These are phyloP conservation scores for Saccharomyces hybrid DNA, from an alignment of 1,139 yeast genomes.

Conservation along the genomic window DNA sequence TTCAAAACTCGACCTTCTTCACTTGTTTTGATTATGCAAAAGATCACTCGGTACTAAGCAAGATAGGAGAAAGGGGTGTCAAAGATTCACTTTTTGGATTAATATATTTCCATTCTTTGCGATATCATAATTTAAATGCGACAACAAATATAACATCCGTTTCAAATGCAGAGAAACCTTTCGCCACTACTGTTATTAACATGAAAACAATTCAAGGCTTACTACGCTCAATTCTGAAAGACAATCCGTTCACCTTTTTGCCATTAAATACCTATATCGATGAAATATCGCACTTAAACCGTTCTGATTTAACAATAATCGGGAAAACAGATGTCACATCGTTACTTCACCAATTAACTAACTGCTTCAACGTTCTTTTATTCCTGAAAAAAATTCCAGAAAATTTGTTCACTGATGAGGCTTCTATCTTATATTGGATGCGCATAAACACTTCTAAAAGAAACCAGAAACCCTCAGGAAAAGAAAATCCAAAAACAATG, in stretches of 20 bases:
- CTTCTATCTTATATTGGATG: not conserved
- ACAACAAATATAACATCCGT: not conserved
- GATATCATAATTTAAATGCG: constrained; percentile 11
- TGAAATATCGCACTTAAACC: not conserved
- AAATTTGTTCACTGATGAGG: constrained; percentile 5
- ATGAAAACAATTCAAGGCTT: constrained; percentile 10
- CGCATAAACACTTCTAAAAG: constrained; percentile 3
- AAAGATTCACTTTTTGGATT: constrained; percentile 11
- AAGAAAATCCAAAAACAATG: constrained; percentile 9
- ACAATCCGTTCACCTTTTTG: constrained; percentile 8
- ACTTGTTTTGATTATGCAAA: constrained; percentile 48
- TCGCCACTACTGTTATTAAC: not conserved
- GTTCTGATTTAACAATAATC: constrained; percentile 8
- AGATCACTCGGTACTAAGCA: constrained; percentile 28
- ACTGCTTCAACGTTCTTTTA: constrained; percentile 14
- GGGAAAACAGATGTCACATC: constrained; percentile 12
- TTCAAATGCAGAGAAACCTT: constrained; percentile 4
- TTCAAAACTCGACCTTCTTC: constrained; percentile 32
- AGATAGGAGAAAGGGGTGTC: constrained; percentile 14
- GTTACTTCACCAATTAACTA: constrained; percentile 13
- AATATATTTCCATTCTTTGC: constrained; percentile 13
- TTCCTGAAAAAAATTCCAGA: constrained; percentile 9
- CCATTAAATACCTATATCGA: constrained; percentile 9
- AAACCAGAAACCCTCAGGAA: constrained; percentile 4
- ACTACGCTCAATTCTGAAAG: constrained; percentile 6